These are phyloP conservation scores for Phaeosphaeria sp. DNA, from an alignment of 2,329 filamentous ascomycete genomes.

Conservation along the genomic window DNA sequence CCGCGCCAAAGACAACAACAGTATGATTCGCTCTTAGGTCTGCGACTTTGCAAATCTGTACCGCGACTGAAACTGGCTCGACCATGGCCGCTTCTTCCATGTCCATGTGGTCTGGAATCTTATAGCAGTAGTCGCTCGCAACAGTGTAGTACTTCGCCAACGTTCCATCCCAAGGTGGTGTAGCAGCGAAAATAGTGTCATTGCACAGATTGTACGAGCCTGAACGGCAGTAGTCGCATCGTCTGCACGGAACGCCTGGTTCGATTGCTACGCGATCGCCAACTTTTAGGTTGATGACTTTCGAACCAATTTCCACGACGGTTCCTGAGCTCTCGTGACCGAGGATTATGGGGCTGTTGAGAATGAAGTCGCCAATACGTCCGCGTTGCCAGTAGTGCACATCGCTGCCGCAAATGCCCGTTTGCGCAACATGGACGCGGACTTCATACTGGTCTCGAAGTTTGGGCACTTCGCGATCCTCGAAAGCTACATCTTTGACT, in stretches of 20 bases:
- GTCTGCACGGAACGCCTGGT: slow-evolving; percentile 28
- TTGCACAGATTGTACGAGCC: slow-evolving; percentile 28
- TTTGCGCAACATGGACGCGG: neutral
- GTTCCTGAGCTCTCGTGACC: slow-evolving; percentile 34
- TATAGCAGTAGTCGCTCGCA: slow-evolving; percentile 24
- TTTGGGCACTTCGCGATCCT: neutral
- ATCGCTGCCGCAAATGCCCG: neutral
- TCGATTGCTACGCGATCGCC: slow-evolving; percentile 36
- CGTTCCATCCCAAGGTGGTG: slow-evolving; percentile 25
- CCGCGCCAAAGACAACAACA: slow-evolving; percentile 51
- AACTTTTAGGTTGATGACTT: slow-evolving; percentile 21
- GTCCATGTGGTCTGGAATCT: slow-evolving; percentile 19
- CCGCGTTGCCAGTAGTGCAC: slow-evolving; percentile 5
- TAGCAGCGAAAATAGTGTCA: slow-evolving; percentile 27
- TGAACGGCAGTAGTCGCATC: slow-evolving; percentile 15
- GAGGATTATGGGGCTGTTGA: slow-evolving; percentile 25
- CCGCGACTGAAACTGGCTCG: slow-evolving; percentile 26
- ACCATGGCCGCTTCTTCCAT: slow-evolving; percentile 26
- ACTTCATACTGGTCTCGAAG: neutral
- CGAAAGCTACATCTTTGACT: neutral
- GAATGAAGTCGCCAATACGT: slow-evolving; percentile 21
- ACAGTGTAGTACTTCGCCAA: slow-evolving; percentile 20
- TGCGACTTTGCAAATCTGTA: slow-evolving; percentile 23
- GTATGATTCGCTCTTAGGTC: slow-evolving; percentile 26
- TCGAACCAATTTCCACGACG: slow-evolving; percentile 18